Conservation (phyloP, 1,284 basidiomycete species). For the Amylostereum areolatum region DNA sequence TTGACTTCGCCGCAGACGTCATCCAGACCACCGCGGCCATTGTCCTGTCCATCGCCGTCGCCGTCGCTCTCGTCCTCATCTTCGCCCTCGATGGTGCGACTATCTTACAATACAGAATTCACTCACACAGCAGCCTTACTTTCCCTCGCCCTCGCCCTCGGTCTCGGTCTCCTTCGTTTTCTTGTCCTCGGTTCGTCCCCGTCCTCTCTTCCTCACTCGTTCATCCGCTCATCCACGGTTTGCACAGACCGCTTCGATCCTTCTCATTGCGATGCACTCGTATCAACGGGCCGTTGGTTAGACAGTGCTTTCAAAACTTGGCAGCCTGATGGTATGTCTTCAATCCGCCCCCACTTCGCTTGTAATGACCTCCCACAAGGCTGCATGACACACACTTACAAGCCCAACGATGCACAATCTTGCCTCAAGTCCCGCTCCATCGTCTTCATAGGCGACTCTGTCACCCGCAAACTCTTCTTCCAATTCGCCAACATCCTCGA, state of each 20-base stretch:
- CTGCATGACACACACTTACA: conserved; percentile 70
- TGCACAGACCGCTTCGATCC: conserved; percentile 63
- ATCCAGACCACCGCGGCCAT: conserved; percentile 19
- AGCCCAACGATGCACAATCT: conserved; percentile 40
- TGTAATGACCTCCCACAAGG: conserved; percentile 33
- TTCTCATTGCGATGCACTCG: conserved; percentile 63
- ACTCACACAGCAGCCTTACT: conserved; percentile 16
- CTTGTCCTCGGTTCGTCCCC: conserved; percentile 44
- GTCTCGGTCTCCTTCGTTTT: conserved; percentile 40
- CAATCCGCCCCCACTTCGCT: background rate
- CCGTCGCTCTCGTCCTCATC: too few relatives aligned
- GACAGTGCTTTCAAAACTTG: conserved; percentile 63
- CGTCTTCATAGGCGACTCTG: conserved; percentile 83
- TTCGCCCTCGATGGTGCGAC: too few relatives aligned
- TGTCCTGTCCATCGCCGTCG: too few relatives aligned
- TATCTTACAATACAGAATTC: too few relatives aligned
- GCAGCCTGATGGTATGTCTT: conserved; percentile 74
- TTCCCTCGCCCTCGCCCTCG: conserved; percentile 14
- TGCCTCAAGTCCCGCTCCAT: conserved; percentile 53
- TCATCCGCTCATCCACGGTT: conserved; percentile 1
- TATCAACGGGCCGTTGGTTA: conserved; percentile 75
- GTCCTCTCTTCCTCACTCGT: background rate
- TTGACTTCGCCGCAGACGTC: background rate
- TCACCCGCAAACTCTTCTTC: conserved; percentile 76
- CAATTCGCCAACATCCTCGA: conserved; percentile 61